phyloP scores from a whole-genome alignment of 1,284 basidiomycete genomes.

The Jaminaea rosea region DNA sequence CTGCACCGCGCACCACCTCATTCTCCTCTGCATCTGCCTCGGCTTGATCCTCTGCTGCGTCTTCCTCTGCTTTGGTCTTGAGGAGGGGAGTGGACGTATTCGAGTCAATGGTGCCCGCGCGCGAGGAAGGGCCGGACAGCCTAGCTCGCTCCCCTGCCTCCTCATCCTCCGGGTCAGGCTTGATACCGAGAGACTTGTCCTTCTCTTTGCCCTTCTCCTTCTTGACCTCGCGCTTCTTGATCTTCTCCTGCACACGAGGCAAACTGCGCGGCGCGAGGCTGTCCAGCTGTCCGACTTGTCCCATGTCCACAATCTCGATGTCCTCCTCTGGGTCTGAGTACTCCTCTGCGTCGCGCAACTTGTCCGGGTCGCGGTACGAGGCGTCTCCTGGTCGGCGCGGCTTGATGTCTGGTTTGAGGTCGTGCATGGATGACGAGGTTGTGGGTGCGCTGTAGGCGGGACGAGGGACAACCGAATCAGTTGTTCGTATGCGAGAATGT shows the following conservation, averaged over 20 bases:
- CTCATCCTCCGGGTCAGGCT: too few species aligned
- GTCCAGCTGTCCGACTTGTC: slow-evolving; percentile 67
- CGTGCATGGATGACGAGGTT: too few species aligned
- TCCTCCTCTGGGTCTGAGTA: slow-evolving; percentile 26
- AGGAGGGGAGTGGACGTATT: too few species aligned
- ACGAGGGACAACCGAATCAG: slow-evolving; percentile 2
- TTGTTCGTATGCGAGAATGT: too few species aligned
- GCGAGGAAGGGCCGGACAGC: too few species aligned
- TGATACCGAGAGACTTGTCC: too few species aligned
- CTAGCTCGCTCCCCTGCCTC: too few species aligned
- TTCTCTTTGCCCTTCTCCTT: slow-evolving; percentile 49
- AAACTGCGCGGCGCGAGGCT: slow-evolving; percentile 80
- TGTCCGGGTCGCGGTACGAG: slow-evolving; percentile 24
- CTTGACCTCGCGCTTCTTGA: slow-evolving; percentile 19
- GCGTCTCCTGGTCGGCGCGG: slow-evolving; percentile 15
- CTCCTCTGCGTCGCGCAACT: slow-evolving; percentile 24
- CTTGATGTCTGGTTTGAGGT: slow-evolving; percentile 15
- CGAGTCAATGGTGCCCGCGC: too few species aligned
- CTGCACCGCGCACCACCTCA: slow-evolving; percentile 53
- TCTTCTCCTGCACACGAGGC: slow-evolving; percentile 50
- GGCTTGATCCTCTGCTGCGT: slow-evolving; percentile 9
- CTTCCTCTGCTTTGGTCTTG: slow-evolving; percentile 7
- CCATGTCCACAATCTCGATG: slow-evolving; percentile 60
- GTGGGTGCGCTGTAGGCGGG: not conserved
- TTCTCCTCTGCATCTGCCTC: slow-evolving; percentile 24